Base-by-base conservation (phyloP, 1,284 basidiomycete species). In the Marasmius fiardii region DNA sequence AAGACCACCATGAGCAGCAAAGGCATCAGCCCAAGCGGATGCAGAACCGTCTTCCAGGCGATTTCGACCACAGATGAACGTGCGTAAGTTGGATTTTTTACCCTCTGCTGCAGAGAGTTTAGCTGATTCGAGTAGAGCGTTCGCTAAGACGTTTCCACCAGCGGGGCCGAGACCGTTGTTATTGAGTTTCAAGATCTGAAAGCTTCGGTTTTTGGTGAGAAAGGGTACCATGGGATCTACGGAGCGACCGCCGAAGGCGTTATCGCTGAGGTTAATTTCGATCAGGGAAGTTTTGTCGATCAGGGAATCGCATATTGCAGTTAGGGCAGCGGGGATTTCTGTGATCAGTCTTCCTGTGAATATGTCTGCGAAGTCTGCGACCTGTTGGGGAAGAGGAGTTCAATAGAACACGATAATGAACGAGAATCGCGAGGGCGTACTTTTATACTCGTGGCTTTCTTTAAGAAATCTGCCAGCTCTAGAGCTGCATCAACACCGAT, bases 151-250 rank as follows among this genome's bases (percentile, higher is more conserved):
- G 21, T 76, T 78, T 41, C 96, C 97, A 24, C 95, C 97, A 10
- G 83, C 86, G 23, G 93, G 90, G n/a, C 97, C 97, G 33, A 99
- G 84, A 31, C 96, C 96, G 72, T 98, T 99, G 79, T 99, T 99
- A 74, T 93, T 97, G 60, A 99, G 84, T 66, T 89, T 91, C 68
- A 99, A 85, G 56, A 93, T 80, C 66, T 88, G 83, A 74, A 95
- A 84, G 60, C 79, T 81, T 53, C 84, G 86, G 70, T 93, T 96
- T 64, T 86, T 76, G 53, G 82, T 83, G 64, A 97, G 84, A 77
- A 97, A 92, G 45, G 90, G 87, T 49, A 95, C 93, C 75, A 99
- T 92, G 44, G 95, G 93, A 65, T 97, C 93, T 16, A 96, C 94
- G 41, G 92, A 95, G 64, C 96, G 88, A 31, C 94, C 95, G 35